A percentile compares a stretch with the other conserved stretches of the same genome.
These are phyloP conservation scores for Aspergillus neotritici DNA, from an alignment of 2,329 filamentous ascomycete species.

Conservation along the genomic window DNA sequence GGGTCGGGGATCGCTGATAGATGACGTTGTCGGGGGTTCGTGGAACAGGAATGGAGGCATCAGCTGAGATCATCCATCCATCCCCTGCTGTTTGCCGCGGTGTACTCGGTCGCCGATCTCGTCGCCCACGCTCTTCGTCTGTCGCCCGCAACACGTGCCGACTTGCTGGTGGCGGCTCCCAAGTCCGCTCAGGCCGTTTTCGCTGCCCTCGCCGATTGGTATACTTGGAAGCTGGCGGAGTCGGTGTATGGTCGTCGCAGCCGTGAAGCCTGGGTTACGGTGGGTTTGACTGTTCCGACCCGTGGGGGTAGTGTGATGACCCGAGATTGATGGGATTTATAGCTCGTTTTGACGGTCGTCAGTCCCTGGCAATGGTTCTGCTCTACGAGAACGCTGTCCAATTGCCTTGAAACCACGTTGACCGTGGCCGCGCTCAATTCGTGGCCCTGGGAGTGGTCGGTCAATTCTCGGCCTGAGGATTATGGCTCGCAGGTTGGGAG, in stretches of 20 bases:
- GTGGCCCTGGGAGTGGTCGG: conserved; percentile 78
- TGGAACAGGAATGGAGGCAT: conserved; percentile 77
- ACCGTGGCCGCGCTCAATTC: conserved; percentile 72
- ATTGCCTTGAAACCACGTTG: conserved; percentile 84
- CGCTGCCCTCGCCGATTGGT: conserved; percentile 75
- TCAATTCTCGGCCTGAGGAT: conserved; percentile 24
- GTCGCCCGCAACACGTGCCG: conserved; percentile 53
- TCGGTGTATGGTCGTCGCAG: conserved; percentile 63
- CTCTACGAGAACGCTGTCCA: conserved; percentile 88
- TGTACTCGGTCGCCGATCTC: conserved; percentile 60
- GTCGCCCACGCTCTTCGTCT: conserved; percentile 52
- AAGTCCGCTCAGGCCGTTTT: conserved; percentile 70
- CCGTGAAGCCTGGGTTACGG: conserved; percentile 62
- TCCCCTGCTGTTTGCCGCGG: conserved; percentile 73
- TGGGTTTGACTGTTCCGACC: conserved; percentile 36
- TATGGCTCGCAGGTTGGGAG: conserved; percentile 15
- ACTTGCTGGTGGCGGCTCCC: conserved; percentile 66
- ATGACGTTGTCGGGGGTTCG: conserved; percentile 2
- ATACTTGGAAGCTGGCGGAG: conserved; percentile 75
- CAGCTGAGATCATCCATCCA: conserved; percentile 86
- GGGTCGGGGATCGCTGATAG: conserved; percentile 3
- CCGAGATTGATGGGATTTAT: conserved; percentile 19
- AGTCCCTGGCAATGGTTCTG: conserved; percentile 98
- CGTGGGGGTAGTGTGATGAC: background rate
- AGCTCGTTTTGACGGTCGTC: conserved; percentile 65